Base-by-base conservation (phyloP, 2,329 filamentous ascomycete species). In the Colletotrichum sp. region DNA sequence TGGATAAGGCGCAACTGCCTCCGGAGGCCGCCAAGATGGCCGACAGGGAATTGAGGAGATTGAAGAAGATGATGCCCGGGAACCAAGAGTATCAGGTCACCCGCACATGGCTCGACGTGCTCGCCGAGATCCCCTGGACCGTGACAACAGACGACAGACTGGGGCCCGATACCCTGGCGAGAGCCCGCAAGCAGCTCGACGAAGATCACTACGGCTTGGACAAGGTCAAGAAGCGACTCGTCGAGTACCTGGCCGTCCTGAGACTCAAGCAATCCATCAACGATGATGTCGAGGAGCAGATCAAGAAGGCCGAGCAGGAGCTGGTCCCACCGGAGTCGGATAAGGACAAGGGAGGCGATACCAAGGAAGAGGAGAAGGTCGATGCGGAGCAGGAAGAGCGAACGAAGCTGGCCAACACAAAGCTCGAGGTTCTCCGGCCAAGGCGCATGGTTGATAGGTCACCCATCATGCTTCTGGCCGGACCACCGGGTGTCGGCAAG, bases 71-170 rank as follows among this genome's bases (percentile, higher is more conserved):
- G 95, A 96, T 95, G 79, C 96, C 97, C 1, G 95, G 95, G 65
- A 97, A 98, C 81, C 96, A 97, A 47, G 97, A 99, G 80, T 98
- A 98, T 80, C 95, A 97, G 76, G 96, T 99, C 15, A 95, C 94
- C 77, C 89, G 96, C 76, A 98, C 95, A 64, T 99, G 98, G 84
- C 88, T 99, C 15, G 97, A 99, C 84, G 98, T 95, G 15, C 86
- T 99, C 71, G 90, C 95, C 1, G 97, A 99, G 81, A 97, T 99
- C 64, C 97, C 97, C 0, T 99, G 97, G 97, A 91, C 93, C 3
- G 92, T 92, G 76, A 87, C 91, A 66, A 98, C 96, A 0, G 93
- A 97, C 75, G 96, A 98, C 80, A 92, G 95, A 36, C 90, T 99
- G 5, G 95, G 96, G 9, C 90, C 91, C 0, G 93, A 95, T 12